A percentile compares a stretch with the other conserved stretches of the same genome.
Evolutionary conservation across 345 rosid genomes (phyloP).

Genomic region (Sapria himalayana): DNA sequence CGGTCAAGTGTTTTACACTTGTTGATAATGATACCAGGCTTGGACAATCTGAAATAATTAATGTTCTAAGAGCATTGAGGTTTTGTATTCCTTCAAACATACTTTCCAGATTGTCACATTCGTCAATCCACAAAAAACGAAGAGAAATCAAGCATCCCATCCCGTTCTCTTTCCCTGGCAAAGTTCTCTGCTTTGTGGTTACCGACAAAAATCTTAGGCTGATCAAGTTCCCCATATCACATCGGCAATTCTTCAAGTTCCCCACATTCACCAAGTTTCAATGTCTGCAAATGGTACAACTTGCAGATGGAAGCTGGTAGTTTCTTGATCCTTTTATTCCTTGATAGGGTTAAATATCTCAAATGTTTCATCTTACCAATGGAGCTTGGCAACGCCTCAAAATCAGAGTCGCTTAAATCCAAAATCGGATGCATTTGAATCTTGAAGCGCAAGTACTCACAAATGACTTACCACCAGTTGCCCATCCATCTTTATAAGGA

Average conservation of each 20-base stretch:
- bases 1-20: conserved; percentile 1
- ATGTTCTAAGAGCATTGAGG: conserved; percentile 7
- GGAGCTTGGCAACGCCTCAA: conserved; percentile 8
- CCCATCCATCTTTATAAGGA: neutral
- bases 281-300: conserved; percentile 10
- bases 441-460: conserved; percentile 2
- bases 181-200: conserved; percentile 8
- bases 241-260: conserved; percentile 10
- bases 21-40: conserved; percentile 8
- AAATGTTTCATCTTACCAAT: conserved; percentile 11
- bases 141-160: conserved; percentile 11
- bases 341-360: conserved; percentile 10
- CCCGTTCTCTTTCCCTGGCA: conserved; percentile 6
- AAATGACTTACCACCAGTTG: conserved; percentile 2
- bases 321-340: neutral
- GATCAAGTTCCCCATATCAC: conserved; percentile 7
- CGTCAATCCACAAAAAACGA: conserved; percentile 2
- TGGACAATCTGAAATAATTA: conserved; percentile 1
- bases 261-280: conserved; percentile 4
- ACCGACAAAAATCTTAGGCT: conserved; percentile 9
- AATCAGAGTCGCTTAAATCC: conserved; percentile 1
- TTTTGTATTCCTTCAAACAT: conserved; percentile 6
- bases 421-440: conserved; percentile 6
- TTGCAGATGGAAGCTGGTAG: conserved; percentile 12
- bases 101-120: conserved; percentile 8